A percentile compares a stretch with the other conserved stretches of the same genome.
Conservation (phyloP, 192 early-diverging fungal species). For the Coemansia furcata region DNA sequence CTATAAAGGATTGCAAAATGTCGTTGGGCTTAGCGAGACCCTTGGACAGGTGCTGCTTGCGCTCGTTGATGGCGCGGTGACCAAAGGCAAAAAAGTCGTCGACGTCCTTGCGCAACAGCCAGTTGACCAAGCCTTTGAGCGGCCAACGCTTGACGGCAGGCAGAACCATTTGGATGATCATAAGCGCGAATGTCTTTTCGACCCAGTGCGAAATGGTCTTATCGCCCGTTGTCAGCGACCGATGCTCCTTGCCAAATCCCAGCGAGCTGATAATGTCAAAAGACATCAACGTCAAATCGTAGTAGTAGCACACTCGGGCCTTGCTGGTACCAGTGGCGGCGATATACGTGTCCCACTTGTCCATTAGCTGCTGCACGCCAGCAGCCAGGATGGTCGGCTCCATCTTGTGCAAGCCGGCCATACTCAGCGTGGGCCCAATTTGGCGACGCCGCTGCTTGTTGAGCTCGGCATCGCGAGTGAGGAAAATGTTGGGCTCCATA, state of each 20-base stretch:
- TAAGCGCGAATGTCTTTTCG: constrained; percentile 32
- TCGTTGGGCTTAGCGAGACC: constrained; percentile 13
- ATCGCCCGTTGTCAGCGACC: constrained; percentile 25
- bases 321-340: background rate
- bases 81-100: constrained; percentile 26
- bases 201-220: constrained; percentile 23
- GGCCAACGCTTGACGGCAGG: constrained; percentile 27
- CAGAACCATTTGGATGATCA: constrained; percentile 35
- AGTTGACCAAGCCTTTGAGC: background rate
- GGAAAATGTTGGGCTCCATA: constrained; percentile 47
- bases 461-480: constrained; percentile 28
- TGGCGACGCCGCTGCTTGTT: constrained; percentile 35
- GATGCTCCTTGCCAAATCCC: constrained; percentile 28
- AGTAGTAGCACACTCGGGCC: constrained; percentile 21
- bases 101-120: constrained; percentile 15
- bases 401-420: constrained; percentile 27
- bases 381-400: constrained; percentile 34
- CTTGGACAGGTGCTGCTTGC: constrained; percentile 10
- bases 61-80: constrained; percentile 16
- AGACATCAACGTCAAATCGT: constrained; percentile 28
- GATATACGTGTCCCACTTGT: constrained; percentile 24
- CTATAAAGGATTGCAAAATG: constrained; percentile 41
- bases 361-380: constrained; percentile 25
- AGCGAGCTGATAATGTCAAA: constrained; percentile 42
- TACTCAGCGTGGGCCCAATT: constrained; percentile 29